Percentiles rank a stretch among this genome's conserved stretches.
Conservation (phyloP, 2,329 filamentous ascomycete genomes). For the Colletotrichum aenigma region DNA sequence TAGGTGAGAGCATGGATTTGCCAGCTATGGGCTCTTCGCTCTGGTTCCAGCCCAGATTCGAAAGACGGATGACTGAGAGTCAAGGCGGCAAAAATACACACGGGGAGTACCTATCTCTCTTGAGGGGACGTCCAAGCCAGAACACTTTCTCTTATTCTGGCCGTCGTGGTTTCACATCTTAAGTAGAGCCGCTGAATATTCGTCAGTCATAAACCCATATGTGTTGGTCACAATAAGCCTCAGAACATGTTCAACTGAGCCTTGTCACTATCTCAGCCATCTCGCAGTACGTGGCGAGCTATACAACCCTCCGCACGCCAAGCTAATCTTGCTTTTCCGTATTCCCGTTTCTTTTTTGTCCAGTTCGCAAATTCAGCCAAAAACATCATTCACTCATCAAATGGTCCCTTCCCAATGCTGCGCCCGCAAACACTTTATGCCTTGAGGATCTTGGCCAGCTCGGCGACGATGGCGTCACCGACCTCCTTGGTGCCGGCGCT, state of each 20-base stretch:
- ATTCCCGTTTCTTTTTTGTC: not conserved
- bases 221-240: not conserved
- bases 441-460: slow-evolving; percentile 73
- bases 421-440: slow-evolving; percentile 20
- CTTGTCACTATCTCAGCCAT: not conserved
- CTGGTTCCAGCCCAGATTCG: too few species aligned
- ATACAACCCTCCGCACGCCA: not conserved
- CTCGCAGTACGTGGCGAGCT: not conserved
- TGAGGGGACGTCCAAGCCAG: too few species aligned
- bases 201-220: not conserved
- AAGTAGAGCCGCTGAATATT: not conserved
- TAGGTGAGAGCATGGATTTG: too few species aligned
- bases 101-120: too few species aligned
- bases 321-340: not conserved
- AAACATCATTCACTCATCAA: not conserved
- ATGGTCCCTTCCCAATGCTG: not conserved
- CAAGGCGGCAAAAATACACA: too few species aligned
- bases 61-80: rapidly evolving
- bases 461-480: slow-evolving; percentile 76
- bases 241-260: not conserved
- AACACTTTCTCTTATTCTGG: too few species aligned
- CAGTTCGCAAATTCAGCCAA: not conserved
- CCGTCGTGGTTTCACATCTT: not conserved
- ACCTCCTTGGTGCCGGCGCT: slow-evolving; percentile 63
- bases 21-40: too few species aligned